Conservation (phyloP, 2,329 filamentous ascomycete genomes). For the Paraphaeosphaeria minitans region DNA sequence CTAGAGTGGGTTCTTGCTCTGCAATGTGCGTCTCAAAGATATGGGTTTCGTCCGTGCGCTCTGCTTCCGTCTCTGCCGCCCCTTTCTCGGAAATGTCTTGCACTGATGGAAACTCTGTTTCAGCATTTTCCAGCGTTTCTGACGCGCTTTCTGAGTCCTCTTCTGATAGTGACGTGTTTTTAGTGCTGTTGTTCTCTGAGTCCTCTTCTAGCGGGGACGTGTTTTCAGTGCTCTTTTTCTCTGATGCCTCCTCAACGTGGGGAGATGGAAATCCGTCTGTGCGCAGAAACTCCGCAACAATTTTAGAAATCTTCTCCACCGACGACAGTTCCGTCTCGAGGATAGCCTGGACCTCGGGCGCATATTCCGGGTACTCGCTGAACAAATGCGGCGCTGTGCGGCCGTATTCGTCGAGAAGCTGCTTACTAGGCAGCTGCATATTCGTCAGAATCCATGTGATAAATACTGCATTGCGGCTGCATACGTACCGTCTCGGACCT, state of each 20-base stretch:
- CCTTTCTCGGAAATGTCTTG: background rate
- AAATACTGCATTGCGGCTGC: background rate
- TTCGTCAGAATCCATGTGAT: background rate
- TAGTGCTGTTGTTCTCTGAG: background rate
- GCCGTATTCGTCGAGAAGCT: background rate
- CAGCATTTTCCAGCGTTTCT: background rate
- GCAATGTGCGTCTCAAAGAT: background rate
- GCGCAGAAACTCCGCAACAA: background rate
- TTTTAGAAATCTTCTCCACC: background rate
- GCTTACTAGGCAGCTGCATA: slow-evolving; percentile 5
- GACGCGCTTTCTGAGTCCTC: background rate
- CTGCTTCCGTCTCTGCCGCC: background rate
- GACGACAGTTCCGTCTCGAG: background rate
- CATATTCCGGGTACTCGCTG: slow-evolving; percentile 2
- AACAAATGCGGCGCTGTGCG: background rate
- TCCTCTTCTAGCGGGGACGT: background rate
- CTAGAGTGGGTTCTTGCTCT: background rate
- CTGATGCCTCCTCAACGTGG: background rate
- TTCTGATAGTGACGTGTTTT: background rate
- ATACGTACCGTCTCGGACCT: slow-evolving; percentile 1
- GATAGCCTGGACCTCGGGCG: background rate
- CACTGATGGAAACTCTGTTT: background rate
- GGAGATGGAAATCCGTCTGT: background rate
- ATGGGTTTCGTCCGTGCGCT: background rate
- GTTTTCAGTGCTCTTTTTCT: background rate